These are phyloP conservation scores for Ophiobolus disseminans DNA, from an alignment of 2,329 filamentous ascomycete genomes.

Conservation along the genomic window DNA sequence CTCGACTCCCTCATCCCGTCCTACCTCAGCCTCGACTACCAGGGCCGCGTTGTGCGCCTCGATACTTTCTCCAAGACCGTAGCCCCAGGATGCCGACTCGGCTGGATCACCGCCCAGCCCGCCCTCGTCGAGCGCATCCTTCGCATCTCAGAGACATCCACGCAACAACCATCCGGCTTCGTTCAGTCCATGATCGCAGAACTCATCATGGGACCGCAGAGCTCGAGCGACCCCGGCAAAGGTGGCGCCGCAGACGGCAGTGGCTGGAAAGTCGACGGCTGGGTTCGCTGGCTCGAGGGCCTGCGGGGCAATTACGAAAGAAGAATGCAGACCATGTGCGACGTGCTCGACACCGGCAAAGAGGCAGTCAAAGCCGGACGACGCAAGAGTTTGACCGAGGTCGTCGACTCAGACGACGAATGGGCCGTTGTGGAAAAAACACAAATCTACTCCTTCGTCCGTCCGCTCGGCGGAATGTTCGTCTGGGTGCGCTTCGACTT, in stretches of 20 bases:
- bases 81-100: slow-evolving; percentile 85
- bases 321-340: slow-evolving; percentile 82
- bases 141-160: slow-evolving; percentile 77
- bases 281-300: slow-evolving; percentile 89
- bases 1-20: slow-evolving; percentile 84
- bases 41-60: slow-evolving; percentile 86
- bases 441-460: slow-evolving; percentile 75
- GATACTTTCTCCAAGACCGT: slow-evolving; percentile 96
- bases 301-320: slow-evolving; percentile 83
- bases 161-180: slow-evolving; percentile 87
- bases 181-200: slow-evolving; percentile 83
- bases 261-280: slow-evolving; percentile 82
- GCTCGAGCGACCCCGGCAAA: slow-evolving; percentile 56
- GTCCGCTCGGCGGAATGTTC: slow-evolving; percentile 91
- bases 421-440: slow-evolving; percentile 80
- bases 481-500: slow-evolving; percentile 80
- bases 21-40: slow-evolving; percentile 79
- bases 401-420: slow-evolving; percentile 57
- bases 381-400: slow-evolving; percentile 40
- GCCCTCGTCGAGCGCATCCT: slow-evolving; percentile 75
- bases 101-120: slow-evolving; percentile 89
- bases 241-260: slow-evolving; percentile 59
- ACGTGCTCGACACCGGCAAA: slow-evolving; percentile 72
- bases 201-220: slow-evolving; percentile 74
- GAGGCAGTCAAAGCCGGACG: slow-evolving; percentile 69